Evolutionary conservation across 2,329 filamentous ascomycete genomes (phyloP).

Genomic region (Cladorrhinum sp.): DNA sequence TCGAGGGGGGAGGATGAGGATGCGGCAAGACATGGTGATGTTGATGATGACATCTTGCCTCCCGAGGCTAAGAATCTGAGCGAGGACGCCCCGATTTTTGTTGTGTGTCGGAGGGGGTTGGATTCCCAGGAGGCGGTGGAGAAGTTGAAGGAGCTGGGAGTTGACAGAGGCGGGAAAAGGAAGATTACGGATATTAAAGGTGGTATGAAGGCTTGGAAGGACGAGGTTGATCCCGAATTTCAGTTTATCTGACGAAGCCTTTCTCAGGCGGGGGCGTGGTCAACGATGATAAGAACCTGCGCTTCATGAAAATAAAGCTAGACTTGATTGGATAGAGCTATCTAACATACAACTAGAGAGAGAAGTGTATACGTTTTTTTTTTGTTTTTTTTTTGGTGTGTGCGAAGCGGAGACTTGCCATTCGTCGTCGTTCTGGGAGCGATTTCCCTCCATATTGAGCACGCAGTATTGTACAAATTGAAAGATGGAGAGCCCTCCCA

Average conservation of each 20-base stretch:
- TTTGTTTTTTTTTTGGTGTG: no score
- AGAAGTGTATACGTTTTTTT: no score
- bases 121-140: constrained; percentile 70
- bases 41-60: constrained; percentile 13
- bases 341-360: no score
- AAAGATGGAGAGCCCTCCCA: neutral
- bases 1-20: neutral
- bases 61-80: constrained; percentile 34
- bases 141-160: constrained; percentile 60
- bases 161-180: constrained; percentile 50
- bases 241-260: constrained; percentile 46
- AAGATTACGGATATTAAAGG: constrained; percentile 69
- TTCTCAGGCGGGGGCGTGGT: no score
- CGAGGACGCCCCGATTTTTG: constrained; percentile 56
- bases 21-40: no score
- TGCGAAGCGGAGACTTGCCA: neutral
- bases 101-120: constrained; percentile 73
- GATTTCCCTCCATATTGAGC: neutral
- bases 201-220: constrained; percentile 70
- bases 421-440: neutral
- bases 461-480: neutral
- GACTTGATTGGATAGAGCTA: no score
- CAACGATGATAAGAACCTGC: no score
- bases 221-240: constrained; percentile 58
- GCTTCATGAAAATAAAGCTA: no score